Percentiles rank a stretch among this genome's conserved stretches.
phyloP scores from a whole-genome alignment of 176 grass and related monocot genomes.

The Neostapfia colusana region DNA sequence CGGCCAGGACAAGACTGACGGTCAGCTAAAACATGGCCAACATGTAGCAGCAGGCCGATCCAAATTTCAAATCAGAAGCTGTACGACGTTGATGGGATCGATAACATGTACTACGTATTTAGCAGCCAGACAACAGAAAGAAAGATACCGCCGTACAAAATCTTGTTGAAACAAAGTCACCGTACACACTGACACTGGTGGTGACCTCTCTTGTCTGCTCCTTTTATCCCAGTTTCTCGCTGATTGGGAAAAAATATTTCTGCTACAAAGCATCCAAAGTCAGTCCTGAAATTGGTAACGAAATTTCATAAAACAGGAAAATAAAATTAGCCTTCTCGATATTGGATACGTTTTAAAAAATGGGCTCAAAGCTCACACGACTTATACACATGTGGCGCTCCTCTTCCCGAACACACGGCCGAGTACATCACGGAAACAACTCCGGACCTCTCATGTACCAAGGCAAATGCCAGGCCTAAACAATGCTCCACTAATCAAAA shows the following conservation, averaged over 20 bases:
- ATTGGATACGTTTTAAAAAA: too few species aligned
- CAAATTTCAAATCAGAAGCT: background rate
- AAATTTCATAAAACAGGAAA: too few species aligned
- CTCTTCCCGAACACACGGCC: background rate
- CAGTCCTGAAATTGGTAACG: too few species aligned
- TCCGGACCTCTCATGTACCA: constrained; percentile 19
- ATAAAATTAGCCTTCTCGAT: too few species aligned
- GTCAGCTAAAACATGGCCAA: background rate
- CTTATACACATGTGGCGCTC: background rate
- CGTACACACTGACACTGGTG: background rate
- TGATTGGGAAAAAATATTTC: background rate
- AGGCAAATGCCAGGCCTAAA: constrained; percentile 25
- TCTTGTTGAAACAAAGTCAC: background rate
- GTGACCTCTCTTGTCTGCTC: too few species aligned
- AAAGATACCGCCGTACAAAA: background rate
- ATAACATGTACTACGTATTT: too few species aligned
- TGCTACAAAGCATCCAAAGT: background rate
- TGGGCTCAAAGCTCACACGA: too few species aligned
- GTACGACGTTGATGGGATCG: background rate
- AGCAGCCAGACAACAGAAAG: background rate
- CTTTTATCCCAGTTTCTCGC: too few species aligned
- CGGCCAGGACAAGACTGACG: background rate
- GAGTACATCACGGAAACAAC: background rate
- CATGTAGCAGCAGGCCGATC: background rate
- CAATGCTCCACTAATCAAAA: constrained; percentile 7